Conservation (phyloP, 352 stramenopile species). For the Pythium phragmitis region DNA sequence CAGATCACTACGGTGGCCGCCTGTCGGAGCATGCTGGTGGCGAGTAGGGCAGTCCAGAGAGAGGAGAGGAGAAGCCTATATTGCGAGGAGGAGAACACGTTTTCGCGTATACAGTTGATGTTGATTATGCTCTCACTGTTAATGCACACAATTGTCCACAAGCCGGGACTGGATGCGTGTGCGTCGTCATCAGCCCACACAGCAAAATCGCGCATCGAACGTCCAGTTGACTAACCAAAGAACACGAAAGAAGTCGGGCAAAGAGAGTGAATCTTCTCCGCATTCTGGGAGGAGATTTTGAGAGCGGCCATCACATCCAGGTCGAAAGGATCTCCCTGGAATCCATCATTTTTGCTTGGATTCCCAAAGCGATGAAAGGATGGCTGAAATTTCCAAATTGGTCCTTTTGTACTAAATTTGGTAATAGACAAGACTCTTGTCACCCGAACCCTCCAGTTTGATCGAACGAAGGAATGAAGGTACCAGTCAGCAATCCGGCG, state of each 20-base stretch:
- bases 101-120: neutral
- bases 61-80: neutral
- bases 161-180: neutral
- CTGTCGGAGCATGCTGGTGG: neutral
- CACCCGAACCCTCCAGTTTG: conserved; percentile 5
- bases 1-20: conserved; percentile 22
- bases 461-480: conserved; percentile 1
- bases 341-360: neutral
- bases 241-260: neutral
- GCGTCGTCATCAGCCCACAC: neutral
- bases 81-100: neutral
- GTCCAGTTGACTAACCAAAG: conserved; percentile 15
- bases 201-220: neutral
- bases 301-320: neutral
- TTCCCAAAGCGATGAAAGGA: no score
- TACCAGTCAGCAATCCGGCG: neutral
- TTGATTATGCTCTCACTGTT: no score
- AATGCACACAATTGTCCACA: neutral
- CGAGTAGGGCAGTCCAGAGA: neutral
- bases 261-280: neutral
- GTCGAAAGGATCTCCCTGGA: neutral
- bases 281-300: no score
- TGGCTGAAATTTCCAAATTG: no score
- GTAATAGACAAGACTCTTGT: no score
- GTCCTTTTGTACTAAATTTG: neutral